Conservation (phyloP, 139 green algal genomes). For the Chlamydomonas sphaeroides region DNA sequence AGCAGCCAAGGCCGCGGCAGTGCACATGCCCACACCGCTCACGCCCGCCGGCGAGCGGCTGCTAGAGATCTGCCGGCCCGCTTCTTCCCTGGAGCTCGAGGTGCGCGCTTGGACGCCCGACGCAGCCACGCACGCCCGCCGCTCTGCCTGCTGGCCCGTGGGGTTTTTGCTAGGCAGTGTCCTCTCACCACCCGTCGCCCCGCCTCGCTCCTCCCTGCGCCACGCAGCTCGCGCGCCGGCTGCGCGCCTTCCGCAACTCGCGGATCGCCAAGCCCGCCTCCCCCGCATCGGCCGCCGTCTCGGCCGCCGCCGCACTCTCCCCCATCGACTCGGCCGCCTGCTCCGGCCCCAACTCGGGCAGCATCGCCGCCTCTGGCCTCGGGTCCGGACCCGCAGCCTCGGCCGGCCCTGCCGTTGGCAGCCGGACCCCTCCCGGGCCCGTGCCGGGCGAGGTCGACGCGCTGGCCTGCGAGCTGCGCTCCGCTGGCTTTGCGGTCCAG, state of each 20-base stretch:
- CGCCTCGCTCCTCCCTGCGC: no score
- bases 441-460: conserved; percentile 44
- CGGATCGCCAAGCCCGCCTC: not conserved
- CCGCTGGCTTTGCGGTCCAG: conserved; percentile 51
- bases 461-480: conserved; percentile 48
- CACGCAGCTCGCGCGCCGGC: not conserved
- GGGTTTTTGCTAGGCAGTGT: no score
- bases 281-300: not conserved
- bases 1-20: not conserved
- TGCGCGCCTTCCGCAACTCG: conserved; percentile 13
- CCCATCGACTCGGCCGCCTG: not conserved
- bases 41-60: not conserved
- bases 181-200: no score
- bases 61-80: not conserved
- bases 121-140: no score
- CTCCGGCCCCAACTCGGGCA: not conserved
- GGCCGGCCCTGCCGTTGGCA: not conserved
- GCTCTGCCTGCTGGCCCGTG: no score
- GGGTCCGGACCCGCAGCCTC: not conserved
- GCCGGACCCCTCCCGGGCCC: not conserved
- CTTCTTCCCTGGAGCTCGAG: conserved; percentile 16
- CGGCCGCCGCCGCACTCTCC: not conserved
- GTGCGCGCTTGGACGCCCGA: no score
- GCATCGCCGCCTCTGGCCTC: not conserved
- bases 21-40: not conserved